These are phyloP conservation scores for Botrytis paeoniae DNA, from an alignment of 2,329 filamentous ascomycete genomes.

Conservation along the genomic window DNA sequence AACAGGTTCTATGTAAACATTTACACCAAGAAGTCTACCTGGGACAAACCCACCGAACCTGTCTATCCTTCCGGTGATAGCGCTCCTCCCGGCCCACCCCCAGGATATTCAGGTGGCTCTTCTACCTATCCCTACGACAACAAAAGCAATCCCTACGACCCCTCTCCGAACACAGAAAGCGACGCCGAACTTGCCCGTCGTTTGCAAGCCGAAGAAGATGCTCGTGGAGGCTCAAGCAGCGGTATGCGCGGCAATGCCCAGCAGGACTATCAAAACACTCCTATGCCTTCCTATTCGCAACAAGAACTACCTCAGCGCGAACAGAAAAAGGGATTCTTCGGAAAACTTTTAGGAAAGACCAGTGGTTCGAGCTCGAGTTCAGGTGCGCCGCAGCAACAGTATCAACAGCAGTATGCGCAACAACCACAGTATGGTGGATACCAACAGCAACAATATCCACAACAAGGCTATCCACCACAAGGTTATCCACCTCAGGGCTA, in stretches of 20 bases:
- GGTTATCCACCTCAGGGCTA: constrained; percentile 40
- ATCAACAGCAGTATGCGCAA: constrained; percentile 25
- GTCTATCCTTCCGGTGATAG: constrained; percentile 55
- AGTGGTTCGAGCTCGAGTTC: constrained; percentile 20
- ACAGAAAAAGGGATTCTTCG: constrained; percentile 46
- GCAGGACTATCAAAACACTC: constrained; percentile 32
- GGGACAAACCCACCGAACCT: constrained; percentile 76
- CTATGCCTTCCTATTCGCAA: constrained; percentile 30
- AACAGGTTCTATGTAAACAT: constrained; percentile 86
- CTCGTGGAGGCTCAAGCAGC: constrained; percentile 42
- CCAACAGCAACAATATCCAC: constrained; percentile 38
- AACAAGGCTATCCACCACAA: constrained; percentile 36
- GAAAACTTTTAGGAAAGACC: constrained; percentile 48
- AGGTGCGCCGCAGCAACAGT: constrained; percentile 33
- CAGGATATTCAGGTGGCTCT: constrained; percentile 46
- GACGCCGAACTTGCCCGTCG: constrained; percentile 73
- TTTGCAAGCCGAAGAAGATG: constrained; percentile 81
- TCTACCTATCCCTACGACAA: constrained; percentile 41
- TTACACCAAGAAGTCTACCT: constrained; percentile 84
- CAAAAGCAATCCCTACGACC: constrained; percentile 71
- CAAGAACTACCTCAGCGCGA: constrained; percentile 45
- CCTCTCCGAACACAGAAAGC: constrained; percentile 44
- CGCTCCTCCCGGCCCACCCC: constrained; percentile 59
- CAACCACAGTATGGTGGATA: constrained; percentile 20
- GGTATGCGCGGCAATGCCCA: constrained; percentile 23